phyloP scores from a whole-genome alignment of 371 early-diverging fungal species.

The Mortierella sp. region DNA sequence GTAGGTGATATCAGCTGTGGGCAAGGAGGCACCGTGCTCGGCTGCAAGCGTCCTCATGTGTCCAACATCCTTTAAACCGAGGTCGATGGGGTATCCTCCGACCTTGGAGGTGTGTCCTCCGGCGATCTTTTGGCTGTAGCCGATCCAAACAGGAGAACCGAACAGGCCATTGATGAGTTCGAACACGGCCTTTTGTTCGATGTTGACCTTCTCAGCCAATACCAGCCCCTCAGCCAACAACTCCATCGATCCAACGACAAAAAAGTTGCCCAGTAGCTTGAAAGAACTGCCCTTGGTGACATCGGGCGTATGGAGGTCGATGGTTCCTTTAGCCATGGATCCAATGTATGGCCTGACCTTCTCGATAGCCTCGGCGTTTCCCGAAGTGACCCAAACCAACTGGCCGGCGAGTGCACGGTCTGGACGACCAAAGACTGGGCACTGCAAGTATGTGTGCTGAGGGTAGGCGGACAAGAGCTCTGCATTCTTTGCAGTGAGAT shows the following conservation, averaged over 20 bases:
- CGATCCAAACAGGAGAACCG: constrained; percentile 51
- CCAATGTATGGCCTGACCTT: constrained; percentile 38
- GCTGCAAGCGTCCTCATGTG: constrained; percentile 39
- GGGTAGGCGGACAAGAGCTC: constrained; percentile 63
- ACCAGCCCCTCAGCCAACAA: constrained; percentile 76
- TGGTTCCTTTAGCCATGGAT: constrained; percentile 20
- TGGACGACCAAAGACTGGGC: constrained; percentile 70
- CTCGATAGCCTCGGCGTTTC: constrained; percentile 35
- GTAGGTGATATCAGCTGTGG: constrained; percentile 10
- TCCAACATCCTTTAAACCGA: constrained; percentile 67
- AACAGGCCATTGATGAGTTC: constrained; percentile 68
- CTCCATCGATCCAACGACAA: constrained; percentile 69
- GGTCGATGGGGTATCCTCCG: constrained; percentile 60
- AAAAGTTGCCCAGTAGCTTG: constrained; percentile 77
- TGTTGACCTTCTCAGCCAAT: constrained; percentile 69
- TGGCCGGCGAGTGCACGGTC: constrained; percentile 59
- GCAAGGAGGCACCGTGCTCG: background rate
- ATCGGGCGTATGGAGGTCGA: constrained; percentile 42
- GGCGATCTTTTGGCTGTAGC: constrained; percentile 52
- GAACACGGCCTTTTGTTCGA: constrained; percentile 67
- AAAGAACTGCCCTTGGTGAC: constrained; percentile 59
- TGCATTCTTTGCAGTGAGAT: constrained; percentile 46
- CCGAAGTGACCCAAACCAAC: constrained; percentile 64
- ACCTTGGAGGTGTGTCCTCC: constrained; percentile 10
- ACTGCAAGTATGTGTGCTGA: constrained; percentile 25